Evolutionary conservation across 164 flowering plant species (phyloP).

Genomic region (Houttuynia cordata): DNA sequence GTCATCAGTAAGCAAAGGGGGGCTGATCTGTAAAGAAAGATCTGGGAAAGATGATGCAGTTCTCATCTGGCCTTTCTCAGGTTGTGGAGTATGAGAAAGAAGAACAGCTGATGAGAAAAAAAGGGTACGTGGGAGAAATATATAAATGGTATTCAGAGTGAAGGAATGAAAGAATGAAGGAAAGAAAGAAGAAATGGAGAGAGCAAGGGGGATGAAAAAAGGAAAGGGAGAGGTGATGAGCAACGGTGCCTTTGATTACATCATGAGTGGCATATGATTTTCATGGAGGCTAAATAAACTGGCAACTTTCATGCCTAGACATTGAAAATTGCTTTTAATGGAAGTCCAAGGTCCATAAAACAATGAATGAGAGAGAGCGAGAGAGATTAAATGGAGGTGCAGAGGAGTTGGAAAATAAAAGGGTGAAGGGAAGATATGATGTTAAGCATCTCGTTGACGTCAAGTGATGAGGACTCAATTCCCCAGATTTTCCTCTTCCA

Average conservation of each 20-base stretch:
- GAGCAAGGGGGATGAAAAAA: slow-evolving; percentile 5
- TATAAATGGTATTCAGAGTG: slow-evolving; percentile 1
- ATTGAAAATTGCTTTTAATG: slow-evolving; percentile 12
- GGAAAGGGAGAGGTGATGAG: slow-evolving; percentile 1
- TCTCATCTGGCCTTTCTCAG: slow-evolving; percentile 19
- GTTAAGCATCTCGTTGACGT: slow-evolving; percentile 13
- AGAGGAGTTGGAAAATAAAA: slow-evolving; percentile 33
- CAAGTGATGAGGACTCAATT: slow-evolving; percentile 18
- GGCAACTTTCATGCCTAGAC: slow-evolving; percentile 2
- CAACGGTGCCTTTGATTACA: slow-evolving; percentile 27
- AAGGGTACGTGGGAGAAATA: background rate
- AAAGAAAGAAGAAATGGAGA: background rate
- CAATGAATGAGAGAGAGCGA: slow-evolving; percentile 1
- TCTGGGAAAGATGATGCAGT: slow-evolving; percentile 36
- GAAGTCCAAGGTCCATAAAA: slow-evolving; percentile 17
- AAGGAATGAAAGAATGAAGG: slow-evolving; percentile 3
- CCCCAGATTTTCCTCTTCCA: slow-evolving; percentile 1
- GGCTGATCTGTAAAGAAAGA: slow-evolving; percentile 79
- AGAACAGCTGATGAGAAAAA: background rate
- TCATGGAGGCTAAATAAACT: slow-evolving; percentile 20
- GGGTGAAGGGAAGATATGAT: slow-evolving; percentile 13
- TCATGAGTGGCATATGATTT: slow-evolving; percentile 90
- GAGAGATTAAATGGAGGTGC: slow-evolving; percentile 17
- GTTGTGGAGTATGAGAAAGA: slow-evolving; percentile 8
- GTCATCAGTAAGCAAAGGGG: slow-evolving; percentile 28